These are phyloP conservation scores for Zymoseptoria tritici DNA, from an alignment of 2,329 filamentous ascomycete genomes.

Conservation along the genomic window DNA sequence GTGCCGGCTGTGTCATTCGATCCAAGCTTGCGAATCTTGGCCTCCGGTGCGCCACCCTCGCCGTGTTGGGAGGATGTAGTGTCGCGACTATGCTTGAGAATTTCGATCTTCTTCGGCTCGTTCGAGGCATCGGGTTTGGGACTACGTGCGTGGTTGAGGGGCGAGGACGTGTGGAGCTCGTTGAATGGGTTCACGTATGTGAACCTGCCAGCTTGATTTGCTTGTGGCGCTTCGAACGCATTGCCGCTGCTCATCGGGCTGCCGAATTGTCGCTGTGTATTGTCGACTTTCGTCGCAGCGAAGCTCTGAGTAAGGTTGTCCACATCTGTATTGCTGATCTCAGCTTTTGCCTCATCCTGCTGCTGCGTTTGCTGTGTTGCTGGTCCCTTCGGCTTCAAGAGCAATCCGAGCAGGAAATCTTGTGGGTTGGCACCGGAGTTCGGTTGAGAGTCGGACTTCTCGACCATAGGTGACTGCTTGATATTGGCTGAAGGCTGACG, in stretches of 20 bases:
- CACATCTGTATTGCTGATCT: slow-evolving; percentile 21
- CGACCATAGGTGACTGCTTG: slow-evolving; percentile 19
- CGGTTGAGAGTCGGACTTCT: slow-evolving; percentile 24
- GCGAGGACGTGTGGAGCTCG: slow-evolving; percentile 58
- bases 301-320: slow-evolving; percentile 40
- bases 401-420: slow-evolving; percentile 74
- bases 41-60: slow-evolving; percentile 22
- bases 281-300: slow-evolving; percentile 38
- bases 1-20: slow-evolving; percentile 8
- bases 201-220: slow-evolving; percentile 46
- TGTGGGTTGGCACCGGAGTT: slow-evolving; percentile 40
- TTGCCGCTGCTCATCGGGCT: slow-evolving; percentile 22
- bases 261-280: slow-evolving; percentile 27
- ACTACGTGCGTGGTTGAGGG: slow-evolving; percentile 50
- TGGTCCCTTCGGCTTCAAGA: slow-evolving; percentile 54
- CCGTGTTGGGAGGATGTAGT: slow-evolving; percentile 28
- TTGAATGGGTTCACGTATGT: slow-evolving; percentile 69
- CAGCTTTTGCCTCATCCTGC: slow-evolving; percentile 3
- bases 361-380: slow-evolving; percentile 21
- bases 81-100: slow-evolving; percentile 39
- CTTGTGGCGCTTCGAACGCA: slow-evolving; percentile 35
- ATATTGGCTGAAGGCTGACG: slow-evolving; percentile 36
- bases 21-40: slow-evolving; percentile 33
- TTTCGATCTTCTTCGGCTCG: slow-evolving; percentile 35
- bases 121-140: slow-evolving; percentile 36